Evolutionary conservation across 164 flowering plant genomes (phyloP).

Genomic region (Vitis labrusca): DNA sequence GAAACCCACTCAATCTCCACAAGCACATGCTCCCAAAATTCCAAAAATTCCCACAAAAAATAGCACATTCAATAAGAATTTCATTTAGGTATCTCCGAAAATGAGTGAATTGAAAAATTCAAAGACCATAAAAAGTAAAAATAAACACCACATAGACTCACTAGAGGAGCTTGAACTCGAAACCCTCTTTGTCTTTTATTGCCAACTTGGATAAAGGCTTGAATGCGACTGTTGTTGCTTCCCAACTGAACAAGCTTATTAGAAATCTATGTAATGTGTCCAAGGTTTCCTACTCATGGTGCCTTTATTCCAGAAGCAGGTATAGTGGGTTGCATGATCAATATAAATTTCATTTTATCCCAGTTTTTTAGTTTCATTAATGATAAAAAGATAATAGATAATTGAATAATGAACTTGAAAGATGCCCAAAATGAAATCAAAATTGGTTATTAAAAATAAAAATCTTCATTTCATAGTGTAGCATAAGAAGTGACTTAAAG

Average conservation of each 20-base stretch:
- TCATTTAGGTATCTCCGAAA: constrained; percentile 24
- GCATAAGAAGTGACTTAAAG: too few relatives aligned
- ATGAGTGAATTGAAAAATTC: neutral
- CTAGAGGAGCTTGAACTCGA: constrained; percentile 85
- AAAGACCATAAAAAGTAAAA: neutral
- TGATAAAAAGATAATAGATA: neutral
- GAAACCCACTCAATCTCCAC: neutral
- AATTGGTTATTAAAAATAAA: neutral
- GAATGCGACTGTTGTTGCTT: constrained; percentile 52
- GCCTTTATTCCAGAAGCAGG: constrained; percentile 59
- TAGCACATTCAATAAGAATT: constrained; percentile 16
- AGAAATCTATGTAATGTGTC: constrained; percentile 85
- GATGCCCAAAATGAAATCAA: too few relatives aligned
- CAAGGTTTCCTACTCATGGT: constrained; percentile 77
- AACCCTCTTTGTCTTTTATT: constrained; percentile 38
- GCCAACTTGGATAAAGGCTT: constrained; percentile 66
- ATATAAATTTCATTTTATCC: neutral
- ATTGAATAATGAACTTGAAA: neutral
- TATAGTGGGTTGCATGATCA: constrained; percentile 67
- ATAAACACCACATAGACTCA: constrained; percentile 23
- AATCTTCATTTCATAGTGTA: too few relatives aligned
- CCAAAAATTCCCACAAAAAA: neutral
- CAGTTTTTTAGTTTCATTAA: neutral
- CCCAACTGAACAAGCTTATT: constrained; percentile 80
- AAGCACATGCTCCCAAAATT: neutral